phyloP scores from a whole-genome alignment of 1,284 basidiomycete genomes.

The Papiliotrema terrestris region DNA sequence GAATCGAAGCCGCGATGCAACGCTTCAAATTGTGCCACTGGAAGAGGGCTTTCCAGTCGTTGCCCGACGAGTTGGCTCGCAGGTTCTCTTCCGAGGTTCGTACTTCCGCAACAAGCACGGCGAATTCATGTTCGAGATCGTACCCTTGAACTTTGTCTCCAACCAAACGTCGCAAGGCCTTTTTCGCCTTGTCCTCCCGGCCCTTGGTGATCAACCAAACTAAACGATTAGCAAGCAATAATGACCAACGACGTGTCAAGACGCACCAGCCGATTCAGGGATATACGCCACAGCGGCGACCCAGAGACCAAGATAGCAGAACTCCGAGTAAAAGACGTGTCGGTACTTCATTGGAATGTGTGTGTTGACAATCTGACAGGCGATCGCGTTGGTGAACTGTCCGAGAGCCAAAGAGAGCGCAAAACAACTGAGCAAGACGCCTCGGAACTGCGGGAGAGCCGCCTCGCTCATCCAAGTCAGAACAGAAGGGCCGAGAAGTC shows the following conservation, averaged over 20 bases:
- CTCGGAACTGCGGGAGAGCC: constrained; percentile 7
- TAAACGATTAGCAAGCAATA: background rate
- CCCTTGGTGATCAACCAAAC: background rate
- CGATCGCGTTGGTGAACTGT: constrained; percentile 16
- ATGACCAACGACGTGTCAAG: background rate
- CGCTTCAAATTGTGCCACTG: background rate
- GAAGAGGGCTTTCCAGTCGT: constrained; percentile 4
- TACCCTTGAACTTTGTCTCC: constrained; percentile 22
- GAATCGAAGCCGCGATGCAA: background rate
- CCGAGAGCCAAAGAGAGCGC: constrained; percentile 18
- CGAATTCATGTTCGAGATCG: constrained; percentile 30
- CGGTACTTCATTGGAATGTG: background rate
- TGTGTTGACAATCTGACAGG: constrained; percentile 14
- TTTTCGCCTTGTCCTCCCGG: constrained; percentile 14
- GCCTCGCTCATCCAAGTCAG: constrained; percentile 25
- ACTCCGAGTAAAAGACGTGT: background rate
- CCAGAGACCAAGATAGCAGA: background rate
- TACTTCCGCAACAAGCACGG: constrained; percentile 1
- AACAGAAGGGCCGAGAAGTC: constrained; percentile 22
- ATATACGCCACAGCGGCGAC: constrained; percentile 11
- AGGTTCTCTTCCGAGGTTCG: background rate
- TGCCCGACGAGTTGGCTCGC: constrained; percentile 3
- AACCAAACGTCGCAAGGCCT: constrained; percentile 14
- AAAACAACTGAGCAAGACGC: constrained; percentile 8
- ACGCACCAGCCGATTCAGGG: constrained; percentile 19